Conservation (phyloP, 306 rosid genomes). For the Cucumis sativus region DNA sequence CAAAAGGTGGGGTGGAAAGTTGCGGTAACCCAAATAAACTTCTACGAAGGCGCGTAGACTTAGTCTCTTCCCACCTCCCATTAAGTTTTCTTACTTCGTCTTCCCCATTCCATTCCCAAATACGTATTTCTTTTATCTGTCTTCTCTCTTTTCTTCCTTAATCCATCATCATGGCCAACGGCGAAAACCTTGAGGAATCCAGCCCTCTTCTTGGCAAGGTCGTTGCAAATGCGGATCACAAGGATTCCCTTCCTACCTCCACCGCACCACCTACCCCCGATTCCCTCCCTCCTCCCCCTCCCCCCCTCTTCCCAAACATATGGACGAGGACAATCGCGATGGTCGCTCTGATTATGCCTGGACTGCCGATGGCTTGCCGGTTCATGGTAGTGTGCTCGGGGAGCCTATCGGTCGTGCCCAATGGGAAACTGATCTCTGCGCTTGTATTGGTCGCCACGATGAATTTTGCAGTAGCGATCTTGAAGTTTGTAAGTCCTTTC, state of each 20-base stretch:
- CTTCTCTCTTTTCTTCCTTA: not conserved
- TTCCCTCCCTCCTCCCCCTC: not conserved
- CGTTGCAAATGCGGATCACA: conserved; percentile 13
- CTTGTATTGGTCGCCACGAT: conserved; percentile 83
- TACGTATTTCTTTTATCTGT: not conserved
- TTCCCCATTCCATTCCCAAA: not conserved
- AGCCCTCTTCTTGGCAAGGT: conserved; percentile 55
- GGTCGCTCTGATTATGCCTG: conserved; percentile 27
- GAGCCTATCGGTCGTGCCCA: conserved; percentile 63
- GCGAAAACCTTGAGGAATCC: conserved; percentile 39
- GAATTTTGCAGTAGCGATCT: conserved; percentile 91
- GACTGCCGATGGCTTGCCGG: conserved; percentile 76
- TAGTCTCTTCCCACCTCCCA: too few relatives aligned
- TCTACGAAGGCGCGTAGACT: too few relatives aligned
- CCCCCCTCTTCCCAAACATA: not conserved
- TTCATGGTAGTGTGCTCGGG: conserved; percentile 78
- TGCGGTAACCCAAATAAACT: too few relatives aligned
- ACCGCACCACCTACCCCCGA: not conserved
- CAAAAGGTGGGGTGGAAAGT: too few relatives aligned
- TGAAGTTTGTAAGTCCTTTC: conserved; percentile 73
- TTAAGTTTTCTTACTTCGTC: too few relatives aligned
- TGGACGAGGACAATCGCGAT: conserved; percentile 10
- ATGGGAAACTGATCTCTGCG: conserved; percentile 61
- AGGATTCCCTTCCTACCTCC: conserved; percentile 1
- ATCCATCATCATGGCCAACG: conserved; percentile 26